Base-by-base conservation (phyloP, 2,329 filamentous ascomycete genomes). In the Hypoxylon sp. region DNA sequence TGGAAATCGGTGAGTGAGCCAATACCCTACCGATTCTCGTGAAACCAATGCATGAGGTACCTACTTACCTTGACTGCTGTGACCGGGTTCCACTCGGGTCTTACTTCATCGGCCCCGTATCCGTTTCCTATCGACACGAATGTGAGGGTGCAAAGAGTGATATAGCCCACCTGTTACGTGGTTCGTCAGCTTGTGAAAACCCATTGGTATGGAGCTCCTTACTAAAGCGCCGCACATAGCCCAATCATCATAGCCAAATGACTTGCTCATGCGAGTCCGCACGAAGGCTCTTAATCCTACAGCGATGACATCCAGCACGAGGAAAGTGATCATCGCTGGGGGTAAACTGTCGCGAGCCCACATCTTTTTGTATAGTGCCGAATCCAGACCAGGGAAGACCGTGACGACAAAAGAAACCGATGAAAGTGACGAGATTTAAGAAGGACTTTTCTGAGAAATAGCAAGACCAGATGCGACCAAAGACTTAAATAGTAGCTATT, bases 281-380 rank as follows among this genome's bases (percentile, higher is more conserved):
- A 58, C 54, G 45, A 58, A 58, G 14, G 25, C 11, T 41, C 54
- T 47, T n/a, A 58, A 37, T 14, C 43, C 54, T 2, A 58, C 54
- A 4, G 54, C 54, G n/a, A 58, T 58, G 43, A 58, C 34, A 25
- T 58, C 45, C 30, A 58, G 32, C 9, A 58, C 54, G 12, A 58
- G 32, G 32, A 58, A 58, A 21, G 34, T 37, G 32, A 39, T 39
- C 45, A 58, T 58, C 45, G 45, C 54, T 30, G 54, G 54, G 43
- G 54, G 54, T 58, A 58, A 58, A 41, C 54, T 58, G 43, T 58
- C 54, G 23, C 45, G 30, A 48, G 54, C 54, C 54, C 54, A 58
- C 54, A 58, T 58, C 45, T 48, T 54, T 58, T 45, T 30, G 50
- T 25, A 27, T 37, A 14, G 11, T 6, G 14, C 29, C 19, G 27